These are phyloP conservation scores for Allium sativum DNA, from an alignment of 106 monocot genomes.

Conservation along the genomic window DNA sequence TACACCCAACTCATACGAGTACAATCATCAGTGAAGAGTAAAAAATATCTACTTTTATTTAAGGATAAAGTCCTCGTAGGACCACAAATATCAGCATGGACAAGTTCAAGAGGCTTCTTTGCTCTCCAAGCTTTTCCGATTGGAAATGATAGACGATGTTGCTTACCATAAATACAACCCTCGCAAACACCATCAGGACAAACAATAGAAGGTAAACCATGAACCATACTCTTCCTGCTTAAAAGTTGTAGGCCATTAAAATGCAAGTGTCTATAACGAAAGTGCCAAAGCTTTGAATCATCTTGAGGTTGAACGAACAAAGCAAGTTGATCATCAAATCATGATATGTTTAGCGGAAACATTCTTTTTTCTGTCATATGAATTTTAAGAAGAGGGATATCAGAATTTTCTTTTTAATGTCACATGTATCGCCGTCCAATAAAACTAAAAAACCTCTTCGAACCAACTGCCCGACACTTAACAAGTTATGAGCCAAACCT, in stretches of 20 bases:
- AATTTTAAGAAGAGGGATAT: slow-evolving; percentile 1
- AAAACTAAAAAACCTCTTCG: slow-evolving; percentile 2
- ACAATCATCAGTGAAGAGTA: background rate
- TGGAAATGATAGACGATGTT: background rate
- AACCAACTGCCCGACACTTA: slow-evolving; percentile 4
- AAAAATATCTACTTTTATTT: background rate
- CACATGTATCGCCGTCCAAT: background rate
- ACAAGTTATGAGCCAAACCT: background rate
- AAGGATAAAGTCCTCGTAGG: background rate
- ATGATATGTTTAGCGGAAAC: slow-evolving; percentile 3
- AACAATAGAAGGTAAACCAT: background rate
- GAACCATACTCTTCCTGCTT: background rate
- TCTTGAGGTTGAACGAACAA: background rate
- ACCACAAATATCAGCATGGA: background rate
- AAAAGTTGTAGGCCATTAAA: slow-evolving; percentile 1
- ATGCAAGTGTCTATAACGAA: slow-evolving; percentile 9
- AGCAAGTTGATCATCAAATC: slow-evolving; percentile 5
- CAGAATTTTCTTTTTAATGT: background rate
- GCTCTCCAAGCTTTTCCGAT: background rate
- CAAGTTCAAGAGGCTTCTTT: background rate
- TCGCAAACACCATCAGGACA: background rate
- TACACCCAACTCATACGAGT: slow-evolving; percentile 1
- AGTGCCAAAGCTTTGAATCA: slow-evolving; percentile 3
- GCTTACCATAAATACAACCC: background rate
- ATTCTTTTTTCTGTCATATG: background rate